Evolutionary conservation across 2,329 filamentous ascomycete genomes (phyloP).

Genomic region (Atkinsonella hypoxylon): DNA sequence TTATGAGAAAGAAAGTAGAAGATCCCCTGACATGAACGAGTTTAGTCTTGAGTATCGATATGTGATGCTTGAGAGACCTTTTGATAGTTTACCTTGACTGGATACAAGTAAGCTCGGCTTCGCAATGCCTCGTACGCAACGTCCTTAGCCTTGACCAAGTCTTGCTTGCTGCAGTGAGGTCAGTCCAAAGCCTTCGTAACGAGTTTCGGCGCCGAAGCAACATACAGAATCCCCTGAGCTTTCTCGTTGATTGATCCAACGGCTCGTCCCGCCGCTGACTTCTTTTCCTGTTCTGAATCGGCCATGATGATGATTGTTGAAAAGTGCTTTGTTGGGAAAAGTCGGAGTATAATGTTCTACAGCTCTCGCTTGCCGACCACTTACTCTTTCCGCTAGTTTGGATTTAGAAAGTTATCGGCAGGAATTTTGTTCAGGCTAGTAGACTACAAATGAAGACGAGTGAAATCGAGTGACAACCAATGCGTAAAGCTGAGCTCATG

Average conservation of each 20-base stretch:
- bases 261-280: slow-evolving; percentile 19
- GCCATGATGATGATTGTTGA: slow-evolving; percentile 6
- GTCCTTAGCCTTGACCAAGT: slow-evolving; percentile 53
- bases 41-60: background rate
- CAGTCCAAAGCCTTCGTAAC: background rate
- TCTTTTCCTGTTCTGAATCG: slow-evolving; percentile 8
- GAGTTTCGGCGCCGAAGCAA: background rate
- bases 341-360: background rate
- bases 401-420: background rate
- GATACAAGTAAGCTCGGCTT: slow-evolving; percentile 77
- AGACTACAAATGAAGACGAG: background rate
- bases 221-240: slow-evolving; percentile 39
- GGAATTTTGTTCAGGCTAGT: background rate
- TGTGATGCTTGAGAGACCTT: too few species aligned
- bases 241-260: slow-evolving; percentile 29
- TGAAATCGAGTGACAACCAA: background rate
- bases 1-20: slow-evolving; percentile 45
- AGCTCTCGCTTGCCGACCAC: too few species aligned
- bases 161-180: slow-evolving; percentile 42
- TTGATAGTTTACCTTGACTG: slow-evolving; percentile 46
- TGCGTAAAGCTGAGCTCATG: background rate
- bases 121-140: slow-evolving; percentile 57
- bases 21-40: slow-evolving; percentile 34
- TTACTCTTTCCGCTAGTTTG: too few species aligned
- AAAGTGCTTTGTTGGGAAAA: background rate